Base-by-base conservation (phyloP, 805 yeast species). In the Teunomyces tritomae region DNA sequence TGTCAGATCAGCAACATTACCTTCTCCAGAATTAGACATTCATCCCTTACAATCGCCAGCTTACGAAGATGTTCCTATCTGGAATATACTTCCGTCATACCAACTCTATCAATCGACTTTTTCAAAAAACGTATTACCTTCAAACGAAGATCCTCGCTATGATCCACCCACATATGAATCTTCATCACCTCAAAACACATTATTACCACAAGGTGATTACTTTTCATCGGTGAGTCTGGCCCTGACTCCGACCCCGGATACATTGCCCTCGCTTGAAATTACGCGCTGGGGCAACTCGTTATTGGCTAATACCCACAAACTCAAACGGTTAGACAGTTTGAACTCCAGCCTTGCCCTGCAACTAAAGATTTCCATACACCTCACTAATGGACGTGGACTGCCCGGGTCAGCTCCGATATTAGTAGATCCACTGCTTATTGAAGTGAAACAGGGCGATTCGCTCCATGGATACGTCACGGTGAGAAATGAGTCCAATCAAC, bases 51-150 rank as follows among this genome's bases (percentile, higher is more conserved):
- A 36, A 27, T 59, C 65, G 29, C 67, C 68, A 1, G 57, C 58
- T 4, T 48, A 52, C 39, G 67, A 64, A 34, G 59, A 63, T 13
- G 65, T 60, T 24, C 67, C 66, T 14, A 48, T 57, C 13, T 63
- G 67, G 65, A 62, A 60, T 49, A 62, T 64, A 20, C 61, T 63
- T 8, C 68, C 68, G 20, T 60, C 65, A 34, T 64, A 64, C 50
- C 67, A 64, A 48, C 61, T 64, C 34, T 61, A 54, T 45, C 63
- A 61, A 52, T 57, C 64, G 34, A 64, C 68, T 9, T 63, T 63
- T 41, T 57, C 62, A 26, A 63, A 64, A 34, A 57, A 50, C 34
- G 51, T 64, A 26, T 48, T 51, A 17, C 61, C 66, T 5, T 43
- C 49, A 32, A 45, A 49, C 5, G 63, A 63, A 14, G 58, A 62